Conservation (phyloP, 768 basidiomycete species). For the Phlebiopsis gigantea region DNA sequence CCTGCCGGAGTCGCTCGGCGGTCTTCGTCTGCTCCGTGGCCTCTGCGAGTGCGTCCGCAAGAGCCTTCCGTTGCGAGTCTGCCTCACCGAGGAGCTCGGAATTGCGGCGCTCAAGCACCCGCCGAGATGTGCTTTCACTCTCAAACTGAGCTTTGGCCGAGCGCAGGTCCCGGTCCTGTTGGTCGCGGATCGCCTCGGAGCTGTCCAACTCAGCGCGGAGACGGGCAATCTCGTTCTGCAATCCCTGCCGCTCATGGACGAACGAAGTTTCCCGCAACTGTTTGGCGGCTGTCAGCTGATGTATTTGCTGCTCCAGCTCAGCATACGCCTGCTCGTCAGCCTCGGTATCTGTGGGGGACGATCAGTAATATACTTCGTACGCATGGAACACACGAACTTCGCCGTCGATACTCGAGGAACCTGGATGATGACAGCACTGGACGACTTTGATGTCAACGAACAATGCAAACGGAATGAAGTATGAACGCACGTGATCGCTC, state of each 20-base stretch:
- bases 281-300: conserved; percentile 50
- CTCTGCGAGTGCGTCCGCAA: conserved; percentile 56
- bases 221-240: conserved; percentile 53
- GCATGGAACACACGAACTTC: conserved; percentile 45
- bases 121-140: conserved; percentile 53
- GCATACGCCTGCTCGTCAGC: conserved; percentile 72
- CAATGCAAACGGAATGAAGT: background rate
- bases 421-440: conserved; percentile 75
- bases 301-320: conserved; percentile 67
- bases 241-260: conserved; percentile 49
- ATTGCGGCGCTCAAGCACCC: conserved; percentile 62
- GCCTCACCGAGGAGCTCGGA: conserved; percentile 48
- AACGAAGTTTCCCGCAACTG: conserved; percentile 50
- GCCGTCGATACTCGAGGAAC: conserved; percentile 59
- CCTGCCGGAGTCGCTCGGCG: conserved; percentile 56
- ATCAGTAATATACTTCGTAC: background rate
- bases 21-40: conserved; percentile 60
- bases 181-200: conserved; percentile 39
- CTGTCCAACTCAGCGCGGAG: conserved; percentile 43
- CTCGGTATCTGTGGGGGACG: conserved; percentile 47
- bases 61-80: conserved; percentile 48
- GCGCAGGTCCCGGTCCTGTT: conserved; percentile 59
- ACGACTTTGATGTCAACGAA: background rate
- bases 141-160: conserved; percentile 60
- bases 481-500: conserved; percentile 69